Evolutionary conservation across 768 basidiomycete genomes (phyloP), one percentile per base, ranked within the genome.

Genomic region (Trametes gibbosa): DNA sequence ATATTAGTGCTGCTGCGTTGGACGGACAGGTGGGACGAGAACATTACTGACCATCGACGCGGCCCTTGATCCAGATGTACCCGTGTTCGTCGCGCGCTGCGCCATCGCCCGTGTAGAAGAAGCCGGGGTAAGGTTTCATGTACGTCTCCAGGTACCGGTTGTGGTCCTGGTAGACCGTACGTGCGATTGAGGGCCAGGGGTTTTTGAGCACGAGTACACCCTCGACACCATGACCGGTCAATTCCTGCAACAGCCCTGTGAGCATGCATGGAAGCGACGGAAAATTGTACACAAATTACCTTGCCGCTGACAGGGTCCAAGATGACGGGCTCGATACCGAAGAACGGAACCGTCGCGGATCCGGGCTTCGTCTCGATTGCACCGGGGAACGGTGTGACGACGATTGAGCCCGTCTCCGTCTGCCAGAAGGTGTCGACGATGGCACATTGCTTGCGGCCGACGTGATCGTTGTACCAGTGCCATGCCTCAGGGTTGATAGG

Each of bases 401-500:
- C 87, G 72, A 97, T 95, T 1, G 90, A 92, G 53, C 97, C 97
- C 0, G 97, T 98, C 78, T 99, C 96, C 0, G 97, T 99, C 82
- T 98, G 95, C 86, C 92, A 95, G 75, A 85, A 95, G 3, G 92
- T 96, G 75, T 97, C 95, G 41, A 96, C 95, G 64, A 98, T 86
- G 6, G 96, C 93, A 70, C 92, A 95, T 72, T 98, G 82, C 64
- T 74, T 79, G 68, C 83, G 82, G 10, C 96, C 97, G 53, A 97
- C 95, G 69, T 93, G 84, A 69, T 97, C 94, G 73, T 96, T 94
- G 76, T 95, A 97, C 96, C 96, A 98, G 67, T 95, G 84, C 96
- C 97, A 98, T 12, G 96, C 96, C 73, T 98, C 96, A 25, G 95
- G 95, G 74, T 98, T 98, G 79, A 99, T 98, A 0, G 97, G 97